Evolutionary conservation across 164 flowering plant species (phyloP), one percentile per base, ranked within the genome.

Genomic region (Tetracentron sinense): DNA sequence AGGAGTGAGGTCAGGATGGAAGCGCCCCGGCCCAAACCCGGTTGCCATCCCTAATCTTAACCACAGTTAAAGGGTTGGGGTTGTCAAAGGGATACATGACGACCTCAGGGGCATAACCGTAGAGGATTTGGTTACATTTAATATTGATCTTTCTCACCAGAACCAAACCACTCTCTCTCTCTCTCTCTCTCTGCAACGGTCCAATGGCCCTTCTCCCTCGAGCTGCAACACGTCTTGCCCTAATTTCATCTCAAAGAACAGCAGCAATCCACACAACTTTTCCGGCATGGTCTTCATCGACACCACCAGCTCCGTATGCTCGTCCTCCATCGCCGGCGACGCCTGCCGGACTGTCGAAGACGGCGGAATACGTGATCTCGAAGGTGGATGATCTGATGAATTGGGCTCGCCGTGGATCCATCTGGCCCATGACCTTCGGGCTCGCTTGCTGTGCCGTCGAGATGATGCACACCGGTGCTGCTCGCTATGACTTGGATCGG

Each of bases 371-470:
- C 47, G 99, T 95, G 66, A 83, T 92, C 60, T 95, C 99, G 14
- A 95, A 95, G 80, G 97, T 95, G 22, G 99, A 95, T 55, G 94
- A 85, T 76, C 84, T 95, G 42, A 73, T 92, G 88, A 95, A 95
- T 71, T 95, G 89, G 89, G 96, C 89, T 3, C 83, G 99, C 4
- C 80, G 86, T n/a, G 96, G 97, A 14, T 95, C 99, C 17, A 84
- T 95, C 68, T 95, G 99, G 99, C 99, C 99, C 59, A 95, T 95
- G 99, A 92, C 99, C 2, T 95, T 95, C 64, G 97, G 99, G 0
- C 82, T 95, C 23, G 99, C 99, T 11, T 95, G 99, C 80, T 95
- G 99, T 73, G 99, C 97, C 28, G 99, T 95, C 7, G 97, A 95
- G 66, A 95, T 95, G 99, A 95, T 95, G 99, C 99, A 95, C 69